Evolutionary conservation across 2,329 filamentous ascomycete species (phyloP).

Genomic region (Pseudogymnoascus sp.): DNA sequence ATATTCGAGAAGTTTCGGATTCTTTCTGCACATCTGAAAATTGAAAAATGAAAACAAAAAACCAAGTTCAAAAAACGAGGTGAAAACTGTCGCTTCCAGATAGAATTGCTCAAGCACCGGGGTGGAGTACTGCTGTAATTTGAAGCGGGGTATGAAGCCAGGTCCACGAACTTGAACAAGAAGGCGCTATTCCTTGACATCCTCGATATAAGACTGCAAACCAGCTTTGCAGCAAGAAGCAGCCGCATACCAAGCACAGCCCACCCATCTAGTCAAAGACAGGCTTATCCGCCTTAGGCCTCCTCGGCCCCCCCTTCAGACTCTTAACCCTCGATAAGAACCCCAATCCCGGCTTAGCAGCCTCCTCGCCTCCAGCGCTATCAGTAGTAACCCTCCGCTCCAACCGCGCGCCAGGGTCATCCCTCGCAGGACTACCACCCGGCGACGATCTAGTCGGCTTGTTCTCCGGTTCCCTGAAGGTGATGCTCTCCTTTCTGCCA

Average conservation of each 20-base stretch:
- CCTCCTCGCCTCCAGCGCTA: slow-evolving; percentile 35
- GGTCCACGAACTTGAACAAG: background rate
- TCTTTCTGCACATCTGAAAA: background rate
- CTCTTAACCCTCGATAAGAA: slow-evolving; percentile 76
- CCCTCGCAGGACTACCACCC: slow-evolving; percentile 48
- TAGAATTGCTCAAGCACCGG: background rate
- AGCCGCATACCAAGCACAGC: no score
- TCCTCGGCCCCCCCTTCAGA: slow-evolving; percentile 62
- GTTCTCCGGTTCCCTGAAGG: slow-evolving; percentile 34
- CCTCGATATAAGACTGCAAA: background rate
- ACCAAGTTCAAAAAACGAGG: background rate
- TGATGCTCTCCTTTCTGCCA: slow-evolving; percentile 51
- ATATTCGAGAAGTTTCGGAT: background rate
- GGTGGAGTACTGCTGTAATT: background rate
- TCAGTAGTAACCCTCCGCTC: slow-evolving; percentile 61
- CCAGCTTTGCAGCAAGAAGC: background rate
- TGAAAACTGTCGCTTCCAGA: background rate
- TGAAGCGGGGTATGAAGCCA: background rate
- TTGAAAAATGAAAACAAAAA: background rate
- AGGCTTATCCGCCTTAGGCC: slow-evolving; percentile 26
- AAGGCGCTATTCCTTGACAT: background rate
- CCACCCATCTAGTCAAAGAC: background rate
- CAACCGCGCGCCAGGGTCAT: slow-evolving; percentile 34
- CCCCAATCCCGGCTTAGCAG: slow-evolving; percentile 38
- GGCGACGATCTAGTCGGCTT: slow-evolving; percentile 40